Percentiles rank a stretch among this genome's conserved stretches.
These are phyloP conservation scores for Penicillium sp. DNA, from an alignment of 2,329 filamentous ascomycete species.

Conservation along the genomic window DNA sequence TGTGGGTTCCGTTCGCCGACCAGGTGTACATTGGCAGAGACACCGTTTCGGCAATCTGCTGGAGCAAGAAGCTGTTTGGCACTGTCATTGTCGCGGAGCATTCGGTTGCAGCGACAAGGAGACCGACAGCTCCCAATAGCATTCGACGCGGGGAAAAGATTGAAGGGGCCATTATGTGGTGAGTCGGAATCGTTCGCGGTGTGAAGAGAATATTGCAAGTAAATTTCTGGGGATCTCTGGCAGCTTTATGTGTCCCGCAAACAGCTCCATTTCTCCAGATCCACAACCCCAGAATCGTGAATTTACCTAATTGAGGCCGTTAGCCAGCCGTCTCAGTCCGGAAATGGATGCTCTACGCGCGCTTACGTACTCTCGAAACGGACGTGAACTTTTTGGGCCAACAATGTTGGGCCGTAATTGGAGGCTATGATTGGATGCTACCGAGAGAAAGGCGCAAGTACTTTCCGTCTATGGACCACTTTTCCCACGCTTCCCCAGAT, in stretches of 20 bases:
- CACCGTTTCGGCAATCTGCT: conserved; percentile 13
- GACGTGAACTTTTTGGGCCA: not conserved
- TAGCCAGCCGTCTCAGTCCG: not conserved
- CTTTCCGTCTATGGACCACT: not conserved
- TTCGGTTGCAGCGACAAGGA: conserved; percentile 9
- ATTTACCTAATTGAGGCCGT: not conserved
- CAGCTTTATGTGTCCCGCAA: conserved; percentile 6
- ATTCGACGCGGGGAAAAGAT: conserved; percentile 8
- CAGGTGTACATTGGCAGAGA: conserved; percentile 20
- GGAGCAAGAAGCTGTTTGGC: conserved; percentile 16
- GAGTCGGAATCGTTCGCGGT: not conserved
- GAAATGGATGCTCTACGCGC: conserved; percentile 12
- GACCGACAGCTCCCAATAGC: conserved; percentile 7
- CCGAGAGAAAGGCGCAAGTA: not conserved
- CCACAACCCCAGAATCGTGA: not conserved
- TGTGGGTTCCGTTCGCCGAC: conserved; percentile 24
- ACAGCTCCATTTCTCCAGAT: not conserved
- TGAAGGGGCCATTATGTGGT: conserved; percentile 4
- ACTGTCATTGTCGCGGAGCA: conserved; percentile 12
- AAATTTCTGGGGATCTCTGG: not conserved
- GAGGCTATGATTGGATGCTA: not conserved
- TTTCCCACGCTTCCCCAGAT: not conserved
- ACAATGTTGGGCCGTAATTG: no score
- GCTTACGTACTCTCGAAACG: conserved; percentile 9
- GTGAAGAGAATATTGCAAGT: not conserved